Base-by-base conservation (phyloP, 257 asterid genomes). In the Fraxinus anomala region DNA sequence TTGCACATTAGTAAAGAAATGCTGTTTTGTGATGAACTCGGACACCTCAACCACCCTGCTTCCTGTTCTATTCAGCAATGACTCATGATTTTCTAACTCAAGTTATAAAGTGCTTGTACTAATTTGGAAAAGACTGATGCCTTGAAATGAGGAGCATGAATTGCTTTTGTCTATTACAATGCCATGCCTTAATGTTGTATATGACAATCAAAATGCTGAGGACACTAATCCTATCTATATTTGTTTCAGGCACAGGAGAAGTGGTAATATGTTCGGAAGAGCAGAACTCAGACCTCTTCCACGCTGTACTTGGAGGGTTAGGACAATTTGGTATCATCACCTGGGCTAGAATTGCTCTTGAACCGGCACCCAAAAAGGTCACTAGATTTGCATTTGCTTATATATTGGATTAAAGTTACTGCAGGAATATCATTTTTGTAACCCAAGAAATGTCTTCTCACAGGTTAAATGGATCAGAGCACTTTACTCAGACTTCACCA, bases 401-500 rank as follows among this genome's bases (percentile, higher is more conserved):
- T 5, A 63, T 0, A 26, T 59, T 47, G 6, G 2, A 24, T 49
- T 23, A 9, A 8, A 73, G 74, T 21, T 9, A 42, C 9, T 6
- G 36, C 72, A 70, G 10, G 40, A 21, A 73, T 33, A 68, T 70
- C 34, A 51, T 42, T n/a, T 77, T 33, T 79, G 49, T 79, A 68
- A 74, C 10, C 2, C 30, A 63, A 63, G 17, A 13, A 24, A 16
- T n/a, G n/a, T 73, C n/a, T 83, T 76, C 56, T 59, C 36, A 76
- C 91, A 96, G 99, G 99, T 92, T 36, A 93, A 87, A 77, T 96
- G 99, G 99, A 87, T 92, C 79, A 86, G 98, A 83, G 93, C 85
- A 33, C 91, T 96, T 61, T 96, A 96, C 69, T 82, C 94, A 1
- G 96, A 96, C 73, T 96, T 96, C 73, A 31, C 91, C 70, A 34